Conservation (phyloP, 352 stramenopile genomes). For the Pythium volutum region DNA sequence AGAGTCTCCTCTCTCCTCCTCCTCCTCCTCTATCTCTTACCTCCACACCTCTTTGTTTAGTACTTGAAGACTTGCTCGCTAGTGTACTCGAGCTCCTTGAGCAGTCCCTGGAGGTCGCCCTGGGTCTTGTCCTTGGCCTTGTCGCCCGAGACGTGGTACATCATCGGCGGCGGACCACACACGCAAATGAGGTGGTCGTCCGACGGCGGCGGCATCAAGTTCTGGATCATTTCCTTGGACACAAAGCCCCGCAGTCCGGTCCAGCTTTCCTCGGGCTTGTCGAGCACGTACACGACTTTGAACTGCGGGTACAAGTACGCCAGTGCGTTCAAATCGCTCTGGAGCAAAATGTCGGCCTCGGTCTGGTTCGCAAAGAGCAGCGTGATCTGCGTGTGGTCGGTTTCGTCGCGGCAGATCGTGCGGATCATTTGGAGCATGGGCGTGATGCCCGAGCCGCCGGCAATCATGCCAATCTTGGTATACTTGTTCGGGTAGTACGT, state of each 20-base stretch:
- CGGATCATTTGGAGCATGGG: slow-evolving; percentile 61
- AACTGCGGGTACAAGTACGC: slow-evolving; percentile 81
- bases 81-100: slow-evolving; percentile 84
- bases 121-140: slow-evolving; percentile 86
- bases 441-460: slow-evolving; percentile 88
- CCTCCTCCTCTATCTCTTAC: neutral
- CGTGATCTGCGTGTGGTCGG: slow-evolving; percentile 55
- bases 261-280: slow-evolving; percentile 67
- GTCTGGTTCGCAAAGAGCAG: slow-evolving; percentile 51
- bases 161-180: slow-evolving; percentile 87
- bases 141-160: slow-evolving; percentile 87
- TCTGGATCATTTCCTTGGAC: slow-evolving; percentile 80
- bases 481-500: slow-evolving; percentile 85
- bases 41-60: slow-evolving; percentile 29
- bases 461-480: slow-evolving; percentile 89
- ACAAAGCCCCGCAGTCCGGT: slow-evolving; percentile 70
- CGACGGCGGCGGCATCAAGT: slow-evolving; percentile 73
- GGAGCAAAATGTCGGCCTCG: slow-evolving; percentile 88
- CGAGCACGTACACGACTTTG: slow-evolving; percentile 70
- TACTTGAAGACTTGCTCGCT: slow-evolving; percentile 85
- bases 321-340: slow-evolving; percentile 81
- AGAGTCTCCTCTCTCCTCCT: neutral
- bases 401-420: slow-evolving; percentile 22
- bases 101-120: slow-evolving; percentile 77
- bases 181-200: slow-evolving; percentile 85